Evolutionary conservation across 495 filamentous ascomycete genomes (phyloP).

Genomic region (Aspergillus campestris): DNA sequence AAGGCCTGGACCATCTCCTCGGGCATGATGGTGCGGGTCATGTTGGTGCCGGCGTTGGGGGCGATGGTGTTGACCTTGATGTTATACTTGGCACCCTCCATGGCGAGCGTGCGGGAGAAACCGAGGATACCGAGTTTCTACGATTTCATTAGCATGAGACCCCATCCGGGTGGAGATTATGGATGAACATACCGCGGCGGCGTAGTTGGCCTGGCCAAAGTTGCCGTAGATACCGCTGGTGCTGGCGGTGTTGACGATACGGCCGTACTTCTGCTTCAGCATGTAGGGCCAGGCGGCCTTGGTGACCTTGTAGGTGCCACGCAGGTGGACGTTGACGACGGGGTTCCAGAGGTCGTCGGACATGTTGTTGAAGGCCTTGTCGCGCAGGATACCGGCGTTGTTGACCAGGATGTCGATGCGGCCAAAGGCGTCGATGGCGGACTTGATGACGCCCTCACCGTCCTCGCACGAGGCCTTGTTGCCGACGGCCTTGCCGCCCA

Average conservation of each 20-base stretch:
- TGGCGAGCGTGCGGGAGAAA: slow-evolving; percentile 83
- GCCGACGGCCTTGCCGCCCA: slow-evolving; percentile 84
- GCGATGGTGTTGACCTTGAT: slow-evolving; percentile 98
- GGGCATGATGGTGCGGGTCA: slow-evolving; percentile 92
- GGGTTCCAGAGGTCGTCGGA: slow-evolving; percentile 88
- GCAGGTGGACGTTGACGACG: slow-evolving; percentile 84
- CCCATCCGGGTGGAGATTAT: neutral
- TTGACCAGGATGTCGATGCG: slow-evolving; percentile 93
- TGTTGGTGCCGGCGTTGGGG: slow-evolving; percentile 91
- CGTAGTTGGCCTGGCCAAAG: slow-evolving; percentile 98
- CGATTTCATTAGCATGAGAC: slow-evolving; percentile 6
- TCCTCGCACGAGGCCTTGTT: slow-evolving; percentile 94
- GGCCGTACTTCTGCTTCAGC: slow-evolving; percentile 97
- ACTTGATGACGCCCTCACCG: slow-evolving; percentile 85
- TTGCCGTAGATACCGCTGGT: slow-evolving; percentile 98
- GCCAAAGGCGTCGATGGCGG: slow-evolving; percentile 86
- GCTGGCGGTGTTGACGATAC: slow-evolving; percentile 91
- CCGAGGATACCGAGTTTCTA: slow-evolving; percentile 87
- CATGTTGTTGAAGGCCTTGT: slow-evolving; percentile 99
- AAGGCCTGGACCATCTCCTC: slow-evolving; percentile 98
- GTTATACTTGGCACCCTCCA: slow-evolving; percentile 95
- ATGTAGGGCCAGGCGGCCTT: slow-evolving; percentile 98
- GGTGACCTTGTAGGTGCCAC: slow-evolving; percentile 93
- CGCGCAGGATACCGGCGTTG: slow-evolving; percentile 94
- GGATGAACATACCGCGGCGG: slow-evolving; percentile 63